Evolutionary conservation across 1,139 yeast species (phyloP).

Genomic region (Candida freyschussii): DNA sequence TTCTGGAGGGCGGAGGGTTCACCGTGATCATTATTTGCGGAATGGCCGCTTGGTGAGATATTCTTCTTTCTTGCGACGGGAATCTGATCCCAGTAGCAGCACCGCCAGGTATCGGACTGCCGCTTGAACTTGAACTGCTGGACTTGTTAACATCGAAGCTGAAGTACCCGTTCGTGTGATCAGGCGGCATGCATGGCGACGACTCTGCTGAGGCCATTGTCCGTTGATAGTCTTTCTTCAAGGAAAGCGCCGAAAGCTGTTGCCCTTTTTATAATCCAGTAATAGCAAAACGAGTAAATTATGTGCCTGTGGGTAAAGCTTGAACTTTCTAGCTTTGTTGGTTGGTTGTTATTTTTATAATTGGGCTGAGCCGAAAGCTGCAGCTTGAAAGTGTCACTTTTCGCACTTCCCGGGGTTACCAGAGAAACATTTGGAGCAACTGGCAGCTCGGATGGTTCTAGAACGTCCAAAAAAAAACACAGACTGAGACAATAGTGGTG

Average conservation of each 20-base stretch:
- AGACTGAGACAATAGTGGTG: background rate
- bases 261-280: no score
- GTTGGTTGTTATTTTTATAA: background rate
- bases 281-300: no score
- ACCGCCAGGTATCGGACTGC: no score
- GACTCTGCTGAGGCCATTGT: slow-evolving; percentile 6
- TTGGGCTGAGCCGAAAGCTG: background rate
- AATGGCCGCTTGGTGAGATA: background rate
- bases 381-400: background rate
- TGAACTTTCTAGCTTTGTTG: background rate
- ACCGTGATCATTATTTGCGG: slow-evolving; percentile 13
- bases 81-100: no score
- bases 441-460: background rate
- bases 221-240: background rate
- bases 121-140: slow-evolving; percentile 4
- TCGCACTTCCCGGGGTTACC: background rate
- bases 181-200: slow-evolving; percentile 11
- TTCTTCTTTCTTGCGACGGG: background rate
- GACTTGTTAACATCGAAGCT: slow-evolving; percentile 7
- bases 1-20: slow-evolving; percentile 8
- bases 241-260: no score
- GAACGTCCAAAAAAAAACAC: background rate
- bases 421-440: background rate
- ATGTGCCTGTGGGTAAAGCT: background rate
- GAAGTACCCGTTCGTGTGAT: slow-evolving; percentile 10